These are phyloP conservation scores for Sordaria brevicollis DNA, from an alignment of 495 filamentous ascomycete species.

Conservation along the genomic window DNA sequence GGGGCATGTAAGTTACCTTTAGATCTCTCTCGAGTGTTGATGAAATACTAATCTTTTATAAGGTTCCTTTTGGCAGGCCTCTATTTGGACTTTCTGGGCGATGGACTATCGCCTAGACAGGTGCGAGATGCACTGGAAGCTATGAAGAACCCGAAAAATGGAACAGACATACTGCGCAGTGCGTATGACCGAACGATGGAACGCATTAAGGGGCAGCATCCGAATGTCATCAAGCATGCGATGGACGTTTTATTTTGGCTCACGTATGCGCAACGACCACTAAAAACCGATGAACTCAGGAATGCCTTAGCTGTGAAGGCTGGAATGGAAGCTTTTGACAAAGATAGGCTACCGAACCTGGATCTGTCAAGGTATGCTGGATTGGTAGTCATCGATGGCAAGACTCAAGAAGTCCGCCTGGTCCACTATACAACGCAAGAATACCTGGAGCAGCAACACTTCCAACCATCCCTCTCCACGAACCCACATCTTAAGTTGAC, in stretches of 20 bases:
- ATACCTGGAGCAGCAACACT: background rate
- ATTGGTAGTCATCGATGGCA: background rate
- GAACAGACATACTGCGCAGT: background rate
- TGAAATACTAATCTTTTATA: background rate
- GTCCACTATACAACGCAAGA: background rate
- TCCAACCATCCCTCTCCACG: rapidly evolving
- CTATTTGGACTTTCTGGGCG: background rate
- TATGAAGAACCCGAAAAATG: background rate
- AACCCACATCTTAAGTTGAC: background rate
- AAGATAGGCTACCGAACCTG: background rate
- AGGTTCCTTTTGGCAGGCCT: background rate
- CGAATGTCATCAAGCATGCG: background rate
- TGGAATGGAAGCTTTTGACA: background rate
- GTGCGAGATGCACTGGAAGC: background rate
- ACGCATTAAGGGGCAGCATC: background rate
- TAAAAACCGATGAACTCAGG: background rate
- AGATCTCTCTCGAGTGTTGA: too few relatives aligned
- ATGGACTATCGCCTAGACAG: background rate
- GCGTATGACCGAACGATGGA: background rate
- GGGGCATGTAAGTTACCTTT: background rate
- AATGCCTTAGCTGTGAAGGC: background rate
- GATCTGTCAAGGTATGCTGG: background rate
- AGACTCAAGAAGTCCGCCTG: background rate
- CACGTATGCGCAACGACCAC: background rate
- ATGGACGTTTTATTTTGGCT: background rate